Evolutionary conservation across 108 stramenopile species (phyloP).

Genomic region (Asterionellopsis glacialis): DNA sequence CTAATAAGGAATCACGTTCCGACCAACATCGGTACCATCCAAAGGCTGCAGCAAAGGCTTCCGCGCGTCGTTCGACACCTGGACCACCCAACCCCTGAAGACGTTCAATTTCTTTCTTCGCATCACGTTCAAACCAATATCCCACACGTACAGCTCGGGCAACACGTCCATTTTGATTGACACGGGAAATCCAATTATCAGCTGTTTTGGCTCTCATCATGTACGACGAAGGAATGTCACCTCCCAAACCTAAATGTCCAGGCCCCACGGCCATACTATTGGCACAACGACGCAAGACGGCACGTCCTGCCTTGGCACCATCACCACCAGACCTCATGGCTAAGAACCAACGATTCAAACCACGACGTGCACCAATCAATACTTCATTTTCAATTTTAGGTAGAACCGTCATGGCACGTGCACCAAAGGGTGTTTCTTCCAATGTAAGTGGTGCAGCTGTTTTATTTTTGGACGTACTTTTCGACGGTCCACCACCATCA

Average conservation of each 20-base stretch:
- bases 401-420: constrained; percentile 70
- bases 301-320: constrained; percentile 81
- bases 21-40: constrained; percentile 92
- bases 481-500: too few relatives aligned
- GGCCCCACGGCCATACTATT: constrained; percentile 63
- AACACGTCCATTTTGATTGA: constrained; percentile 66
- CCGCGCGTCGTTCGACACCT: constrained; percentile 75
- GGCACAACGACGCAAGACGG: constrained; percentile 71
- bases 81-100: constrained; percentile 40
- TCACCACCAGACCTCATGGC: constrained; percentile 84
- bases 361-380: constrained; percentile 71
- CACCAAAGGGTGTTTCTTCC: constrained; percentile 86
- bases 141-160: constrained; percentile 70
- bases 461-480: constrained; percentile 6
- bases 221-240: constrained; percentile 73
- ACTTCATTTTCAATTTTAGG: constrained; percentile 91
- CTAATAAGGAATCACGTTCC: constrained; percentile 39
- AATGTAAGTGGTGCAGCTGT: constrained; percentile 37
- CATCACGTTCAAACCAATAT: constrained; percentile 86
- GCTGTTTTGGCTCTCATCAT: constrained; percentile 83
- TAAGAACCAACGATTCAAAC: constrained; percentile 84
- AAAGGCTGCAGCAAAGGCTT: constrained; percentile 83
- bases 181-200: constrained; percentile 74
- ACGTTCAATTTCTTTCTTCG: constrained; percentile 62
- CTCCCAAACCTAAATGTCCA: constrained; percentile 74